phyloP scores from a whole-genome alignment of 371 early-diverging fungal genomes.

The Lichtheimia hyalospora region DNA sequence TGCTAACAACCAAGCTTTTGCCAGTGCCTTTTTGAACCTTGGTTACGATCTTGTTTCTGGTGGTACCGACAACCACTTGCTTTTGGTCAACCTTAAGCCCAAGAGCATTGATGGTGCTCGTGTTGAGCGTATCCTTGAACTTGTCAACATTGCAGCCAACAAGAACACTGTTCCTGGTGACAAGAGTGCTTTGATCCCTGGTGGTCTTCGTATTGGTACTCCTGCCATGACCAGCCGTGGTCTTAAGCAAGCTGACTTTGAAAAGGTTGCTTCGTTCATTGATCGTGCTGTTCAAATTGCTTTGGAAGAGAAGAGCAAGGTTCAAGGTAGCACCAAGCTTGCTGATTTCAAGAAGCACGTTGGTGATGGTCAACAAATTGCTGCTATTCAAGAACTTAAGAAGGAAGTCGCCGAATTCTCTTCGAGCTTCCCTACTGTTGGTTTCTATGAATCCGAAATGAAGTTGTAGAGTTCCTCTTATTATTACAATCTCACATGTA shows the following conservation, averaged over 20 bases:
- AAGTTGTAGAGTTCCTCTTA: constrained; percentile 22
- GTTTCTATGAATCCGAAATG: constrained; percentile 65
- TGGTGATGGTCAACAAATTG: constrained; percentile 54
- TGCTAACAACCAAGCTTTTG: constrained; percentile 88
- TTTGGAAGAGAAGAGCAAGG: constrained; percentile 58
- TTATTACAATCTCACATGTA: neutral
- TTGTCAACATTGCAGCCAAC: constrained; percentile 96
- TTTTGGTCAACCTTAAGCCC: constrained; percentile 83
- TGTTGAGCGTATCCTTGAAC: constrained; percentile 91
- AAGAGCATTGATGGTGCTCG: constrained; percentile 92
- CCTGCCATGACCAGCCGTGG: constrained; percentile 99
- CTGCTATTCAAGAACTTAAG: constrained; percentile 59
- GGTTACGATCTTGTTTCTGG: constrained; percentile 90
- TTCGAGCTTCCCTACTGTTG: constrained; percentile 69
- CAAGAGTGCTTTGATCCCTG: constrained; percentile 92
- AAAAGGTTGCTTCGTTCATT: constrained; percentile 80
- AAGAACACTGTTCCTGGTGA: constrained; percentile 99
- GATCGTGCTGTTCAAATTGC: constrained; percentile 80
- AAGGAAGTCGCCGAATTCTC: constrained; percentile 69
- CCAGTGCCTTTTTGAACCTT: constrained; percentile 65
- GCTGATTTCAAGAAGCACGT: constrained; percentile 68
- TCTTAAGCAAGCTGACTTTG: constrained; percentile 86
- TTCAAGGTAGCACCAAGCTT: constrained; percentile 56
- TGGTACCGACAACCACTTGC: constrained; percentile 94
- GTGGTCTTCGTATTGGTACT: constrained; percentile 92